phyloP scores from a whole-genome alignment of 352 stramenopile genomes.

The Bremia lactucae region DNA sequence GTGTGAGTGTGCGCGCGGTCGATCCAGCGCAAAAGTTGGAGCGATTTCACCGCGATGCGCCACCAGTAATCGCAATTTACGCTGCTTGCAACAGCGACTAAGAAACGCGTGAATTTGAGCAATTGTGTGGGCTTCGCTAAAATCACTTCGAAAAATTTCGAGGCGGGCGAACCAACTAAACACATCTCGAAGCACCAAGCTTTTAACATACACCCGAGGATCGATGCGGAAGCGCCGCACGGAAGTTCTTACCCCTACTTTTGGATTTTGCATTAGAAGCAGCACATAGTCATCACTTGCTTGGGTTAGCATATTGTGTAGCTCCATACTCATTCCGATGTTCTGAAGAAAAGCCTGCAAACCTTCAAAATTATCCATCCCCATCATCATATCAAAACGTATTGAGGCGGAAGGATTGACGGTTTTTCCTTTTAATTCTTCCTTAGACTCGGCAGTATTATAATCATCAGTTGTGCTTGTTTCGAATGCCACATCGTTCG shows the following conservation, averaged over 20 bases:
- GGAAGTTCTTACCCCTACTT: constrained; percentile 30
- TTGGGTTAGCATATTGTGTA: constrained; percentile 33
- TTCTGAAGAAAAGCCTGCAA: constrained; percentile 31
- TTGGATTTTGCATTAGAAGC: constrained; percentile 51
- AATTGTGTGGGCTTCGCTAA: constrained; percentile 9
- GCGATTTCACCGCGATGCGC: constrained; percentile 39
- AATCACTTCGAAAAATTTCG: constrained; percentile 29
- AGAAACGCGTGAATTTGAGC: constrained; percentile 41
- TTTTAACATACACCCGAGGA: constrained; percentile 57
- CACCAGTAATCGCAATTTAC: constrained; percentile 58
- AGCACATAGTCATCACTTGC: constrained; percentile 71
- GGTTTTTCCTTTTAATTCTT: too few species aligned
- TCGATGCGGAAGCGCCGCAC: constrained; percentile 61
- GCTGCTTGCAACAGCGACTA: constrained; percentile 61
- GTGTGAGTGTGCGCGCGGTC: constrained; percentile 3
- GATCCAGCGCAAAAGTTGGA: constrained; percentile 36
- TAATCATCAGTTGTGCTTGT: too few species aligned
- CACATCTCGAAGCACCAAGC: constrained; percentile 62
- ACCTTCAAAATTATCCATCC: constrained; percentile 8
- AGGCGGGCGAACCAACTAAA: constrained; percentile 49
- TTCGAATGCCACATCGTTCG: constrained; percentile 6
- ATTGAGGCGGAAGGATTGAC: too few species aligned
- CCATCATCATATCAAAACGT: too few species aligned
- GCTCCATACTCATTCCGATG: constrained; percentile 37
- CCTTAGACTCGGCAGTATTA: too few species aligned